Base-by-base conservation (phyloP, 495 filamentous ascomycete genomes). In the Penicillium psychrofluorescens region DNA sequence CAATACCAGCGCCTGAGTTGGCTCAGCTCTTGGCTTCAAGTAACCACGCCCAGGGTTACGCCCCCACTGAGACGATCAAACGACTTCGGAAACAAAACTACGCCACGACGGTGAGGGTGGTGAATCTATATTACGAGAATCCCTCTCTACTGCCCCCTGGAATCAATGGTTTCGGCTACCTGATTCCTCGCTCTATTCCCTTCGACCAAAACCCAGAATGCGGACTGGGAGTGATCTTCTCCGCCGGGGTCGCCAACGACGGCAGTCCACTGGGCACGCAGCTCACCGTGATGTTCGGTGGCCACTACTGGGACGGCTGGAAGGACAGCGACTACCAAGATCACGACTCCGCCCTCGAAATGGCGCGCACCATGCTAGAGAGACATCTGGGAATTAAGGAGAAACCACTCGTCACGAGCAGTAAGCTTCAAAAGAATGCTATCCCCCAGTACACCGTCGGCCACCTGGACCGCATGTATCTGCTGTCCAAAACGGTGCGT, bases 251-350 rank as follows among this genome's bases (percentile, higher is more conserved):
- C 22, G 46, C 63, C 38, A 71, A 65, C 11, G 75, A 79, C 53
- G 78, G 81, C 36, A 62, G 68, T 16, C 70, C 62, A 8, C 59
- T 62, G 0, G 88, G 88, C 29, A 95, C 88, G 11, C 95, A 95
- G 58, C 60, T 99, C 29, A 96, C 91, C 11, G 85, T 97, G 40
- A 95, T 99, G 86, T 64, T 97, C 15, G 92, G 92, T 40, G 92
- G 92, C 6, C 91, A 96, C 66, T 90, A 84, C 69, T 97, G 90
- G 91, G 79, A 87, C 50, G 72, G 61, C 35, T 79, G 71, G 72
- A 62, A 73, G 16, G 59, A 64, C 11, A 36, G 55, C 0, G 66
- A 74, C 16, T 67, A 69, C 33, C 85, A 85, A 0, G 69, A 77
- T 46, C 69, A 80, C 39, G 72, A 81, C 9, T 68, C 83, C 43